These are phyloP conservation scores for Sistotremastrum niveocremeum DNA, from an alignment of 768 basidiomycete species.

Conservation along the genomic window DNA sequence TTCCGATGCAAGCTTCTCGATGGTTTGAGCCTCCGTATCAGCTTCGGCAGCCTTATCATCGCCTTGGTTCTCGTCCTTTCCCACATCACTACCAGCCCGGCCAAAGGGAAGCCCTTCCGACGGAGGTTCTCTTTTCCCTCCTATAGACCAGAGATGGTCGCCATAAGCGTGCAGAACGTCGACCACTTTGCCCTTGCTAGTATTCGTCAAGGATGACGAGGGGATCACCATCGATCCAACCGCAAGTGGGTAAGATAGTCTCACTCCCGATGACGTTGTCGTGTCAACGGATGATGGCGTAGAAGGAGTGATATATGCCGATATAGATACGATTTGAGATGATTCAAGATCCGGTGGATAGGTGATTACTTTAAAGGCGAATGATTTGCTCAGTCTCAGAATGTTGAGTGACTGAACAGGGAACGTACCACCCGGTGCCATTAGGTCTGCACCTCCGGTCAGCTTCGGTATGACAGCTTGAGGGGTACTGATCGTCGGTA, in stretches of 20 bases:
- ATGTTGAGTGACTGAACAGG: too few relatives aligned
- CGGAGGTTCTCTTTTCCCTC: slow-evolving; percentile 42
- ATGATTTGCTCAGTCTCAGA: too few relatives aligned
- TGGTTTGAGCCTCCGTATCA: too few relatives aligned
- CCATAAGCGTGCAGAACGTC: slow-evolving; percentile 62
- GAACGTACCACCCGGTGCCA: slow-evolving; percentile 74
- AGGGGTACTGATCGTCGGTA: slow-evolving; percentile 63
- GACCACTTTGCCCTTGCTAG: slow-evolving; percentile 73
- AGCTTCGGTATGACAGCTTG: slow-evolving; percentile 57
- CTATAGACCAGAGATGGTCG: slow-evolving; percentile 63
- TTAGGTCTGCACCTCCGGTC: slow-evolving; percentile 68
- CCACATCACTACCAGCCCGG: too few relatives aligned
- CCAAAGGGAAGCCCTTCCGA: slow-evolving; percentile 28
- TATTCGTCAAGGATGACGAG: slow-evolving; percentile 29
- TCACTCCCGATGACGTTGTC: too few relatives aligned
- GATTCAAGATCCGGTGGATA: too few relatives aligned
- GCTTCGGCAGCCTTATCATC: slow-evolving; percentile 8
- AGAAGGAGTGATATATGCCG: slow-evolving; percentile 37
- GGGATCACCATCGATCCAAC: slow-evolving; percentile 60
- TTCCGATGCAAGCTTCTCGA: too few relatives aligned
- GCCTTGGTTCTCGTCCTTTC: slow-evolving; percentile 2
- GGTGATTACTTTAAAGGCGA: too few relatives aligned
- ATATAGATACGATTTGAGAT: slow-evolving; percentile 25
- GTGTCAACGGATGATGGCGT: too few relatives aligned
- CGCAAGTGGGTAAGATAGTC: slow-evolving; percentile 52